Conservation (phyloP, 805 yeast genomes). For the Candida loeiensis region DNA sequence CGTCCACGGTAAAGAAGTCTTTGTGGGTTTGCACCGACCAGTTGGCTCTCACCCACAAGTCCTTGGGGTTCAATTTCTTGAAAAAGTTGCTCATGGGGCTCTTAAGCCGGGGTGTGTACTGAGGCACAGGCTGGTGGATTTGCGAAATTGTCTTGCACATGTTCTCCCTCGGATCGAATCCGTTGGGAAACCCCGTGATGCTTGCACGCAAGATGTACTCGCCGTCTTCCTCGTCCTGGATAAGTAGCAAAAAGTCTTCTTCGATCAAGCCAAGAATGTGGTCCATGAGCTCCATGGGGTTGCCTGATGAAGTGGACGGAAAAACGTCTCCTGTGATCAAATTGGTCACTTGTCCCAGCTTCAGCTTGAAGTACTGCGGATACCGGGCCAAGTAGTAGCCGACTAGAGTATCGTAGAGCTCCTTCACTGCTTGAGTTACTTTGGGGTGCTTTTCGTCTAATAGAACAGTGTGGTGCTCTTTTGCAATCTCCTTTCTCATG, state of each 20-base stretch:
- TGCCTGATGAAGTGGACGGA: constrained; percentile 7
- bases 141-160: constrained; percentile 52
- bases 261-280: constrained; percentile 43
- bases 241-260: constrained; percentile 59
- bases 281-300: constrained; percentile 19
- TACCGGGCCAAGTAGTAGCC: constrained; percentile 44
- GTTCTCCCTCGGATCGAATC: constrained; percentile 60
- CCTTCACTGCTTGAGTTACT: constrained; percentile 39
- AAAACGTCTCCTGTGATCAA: constrained; percentile 38
- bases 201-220: constrained; percentile 61
- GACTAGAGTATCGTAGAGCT: constrained; percentile 45
- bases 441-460: constrained; percentile 11
- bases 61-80: constrained; percentile 48
- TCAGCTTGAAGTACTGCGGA: constrained; percentile 48
- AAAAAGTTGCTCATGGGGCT: constrained; percentile 68
- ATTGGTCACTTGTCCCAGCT: constrained; percentile 28
- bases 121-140: constrained; percentile 73
- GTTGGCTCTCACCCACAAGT: constrained; percentile 60
- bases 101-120: constrained; percentile 52
- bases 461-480: constrained; percentile 30
- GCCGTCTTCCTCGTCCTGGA: constrained; percentile 40
- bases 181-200: constrained; percentile 63
- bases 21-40: constrained; percentile 69
- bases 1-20: constrained; percentile 23
- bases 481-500: constrained; percentile 33